Evolutionary conservation across 129 eudicot genomes (phyloP), one percentile per base, ranked within the genome.

Genomic region (Chrysanthemum seticuspe): DNA sequence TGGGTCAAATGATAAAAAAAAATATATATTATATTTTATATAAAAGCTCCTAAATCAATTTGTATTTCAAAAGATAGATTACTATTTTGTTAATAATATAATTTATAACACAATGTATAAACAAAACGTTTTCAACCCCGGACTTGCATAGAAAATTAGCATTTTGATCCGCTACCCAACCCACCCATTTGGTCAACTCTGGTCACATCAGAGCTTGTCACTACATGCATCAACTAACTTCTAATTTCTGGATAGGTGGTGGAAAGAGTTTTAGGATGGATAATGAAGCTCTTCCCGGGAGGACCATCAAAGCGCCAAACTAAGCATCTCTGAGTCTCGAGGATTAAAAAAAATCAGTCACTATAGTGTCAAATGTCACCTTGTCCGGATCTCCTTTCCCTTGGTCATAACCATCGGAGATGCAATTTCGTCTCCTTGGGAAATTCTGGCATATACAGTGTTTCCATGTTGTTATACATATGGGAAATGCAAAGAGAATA

Each of bases 221-320:
- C 48, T 57, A 60, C 48, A 21, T 49, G 6, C 21, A 10, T 62
- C 5, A 14, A 61, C 11, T 63, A 13, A 6, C 3, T 73, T 31
- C 18, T 10, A 40, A 21, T 71, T 45, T 47, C 10, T n/a, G 70
- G 45, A n/a, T 70, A 94, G 99, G 99, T 95, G 13, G 99, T 95
- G 34, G 99, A 90, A 75, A 79, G 99, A 85, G 99, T 95, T 5
- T 62, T 95, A 62, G 97, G 97, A 25, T 95, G 99, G 99, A 88
- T 95, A 79, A 95, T 88, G 97, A 95, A 95, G 91, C 92, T 91
- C 18, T 95, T 95, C 65, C 99, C 99, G 7, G 99, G 99, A 76
- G 97, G 97, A 52, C 97, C 99, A 31, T 90, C 97, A 21, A 86
- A 62, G 73, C 78, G 96, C 74, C 89, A 91, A 78, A 80, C 96